Base-by-base conservation (phyloP, 2,329 filamentous ascomycete genomes). In the Verticillium dahliae region DNA sequence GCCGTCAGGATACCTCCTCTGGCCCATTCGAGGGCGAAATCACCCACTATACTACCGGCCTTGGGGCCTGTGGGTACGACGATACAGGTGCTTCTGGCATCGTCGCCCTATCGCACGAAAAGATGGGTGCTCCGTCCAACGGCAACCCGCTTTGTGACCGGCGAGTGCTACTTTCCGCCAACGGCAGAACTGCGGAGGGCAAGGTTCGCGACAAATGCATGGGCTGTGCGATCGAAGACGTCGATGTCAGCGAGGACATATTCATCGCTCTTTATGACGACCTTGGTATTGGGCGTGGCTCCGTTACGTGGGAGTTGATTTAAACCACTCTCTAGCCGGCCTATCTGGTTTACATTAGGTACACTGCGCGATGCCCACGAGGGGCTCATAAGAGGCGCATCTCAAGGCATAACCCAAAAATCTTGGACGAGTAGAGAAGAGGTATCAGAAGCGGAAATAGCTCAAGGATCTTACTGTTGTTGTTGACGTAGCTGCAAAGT, bases 221-320 rank as follows among this genome's bases (percentile, higher is more conserved):
- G 57, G 57, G 61, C 1, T 65, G 64, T 27, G 55, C 9, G 1
- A 31, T 6, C 1, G 18, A 54, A 10, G 45, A 63, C 39, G 50
- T 65, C 1, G 64, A 64, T 14, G 63, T 63, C 35, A 63, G 57
- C 27, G 59, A 60, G 22, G 41, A 58, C 3, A 39, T 64, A 6
- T 65, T 65, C 39, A 55, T 22, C 9, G 27, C 6, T 2, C 58
- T 65, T 2, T 37, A 59, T 38, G 62, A 59, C 6, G 41, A 57
- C 38, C 61, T 63, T 18, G 59, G 56, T 6, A 31, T 35, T 1
- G 62, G 64, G 14, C 59, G 62, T 7, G 61, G 54, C 35, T 58
- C 67, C 3, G 73, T 78, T 57, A 68, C 69, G 34, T 85, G 83
- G 82, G 78, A 68, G 60, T 82, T 83, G 13, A 34, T 59, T 54